Percentiles rank a stretch among this genome's conserved stretches.
Evolutionary conservation across 2,329 filamentous ascomycete species (phyloP).

Genomic region (Cryphonectria carpinicola): DNA sequence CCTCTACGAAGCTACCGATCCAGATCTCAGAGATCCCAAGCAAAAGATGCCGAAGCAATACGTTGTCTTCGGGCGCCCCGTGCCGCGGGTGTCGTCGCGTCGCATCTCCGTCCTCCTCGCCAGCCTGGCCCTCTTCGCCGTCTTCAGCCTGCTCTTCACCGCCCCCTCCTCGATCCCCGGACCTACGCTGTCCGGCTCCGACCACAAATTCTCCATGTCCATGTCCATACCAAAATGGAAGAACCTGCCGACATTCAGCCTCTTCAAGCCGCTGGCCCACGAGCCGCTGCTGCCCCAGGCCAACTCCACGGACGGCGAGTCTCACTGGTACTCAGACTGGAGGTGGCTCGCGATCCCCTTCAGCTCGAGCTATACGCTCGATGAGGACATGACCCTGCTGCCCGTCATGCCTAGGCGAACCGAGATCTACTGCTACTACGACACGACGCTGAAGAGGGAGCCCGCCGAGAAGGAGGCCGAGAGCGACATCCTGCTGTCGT

Average conservation of each 20-base stretch:
- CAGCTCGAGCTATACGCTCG: slow-evolving; percentile 76
- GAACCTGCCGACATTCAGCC: slow-evolving; percentile 56
- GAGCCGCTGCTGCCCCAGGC: slow-evolving; percentile 72
- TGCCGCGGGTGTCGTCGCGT: slow-evolving; percentile 56
- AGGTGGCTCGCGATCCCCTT: slow-evolving; percentile 86
- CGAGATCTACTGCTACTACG: slow-evolving; percentile 90
- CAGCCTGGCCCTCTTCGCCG: slow-evolving; percentile 55
- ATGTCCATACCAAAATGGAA: slow-evolving; percentile 47
- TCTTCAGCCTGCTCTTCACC: slow-evolving; percentile 57
- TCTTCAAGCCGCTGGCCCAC: slow-evolving; percentile 72
- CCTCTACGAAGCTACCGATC: not conserved
- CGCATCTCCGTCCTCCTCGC: slow-evolving; percentile 57
- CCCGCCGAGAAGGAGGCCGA: slow-evolving; percentile 71
- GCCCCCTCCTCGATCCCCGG: slow-evolving; percentile 53
- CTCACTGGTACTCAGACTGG: slow-evolving; percentile 86
- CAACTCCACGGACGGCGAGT: slow-evolving; percentile 77
- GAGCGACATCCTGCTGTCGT: slow-evolving; percentile 77
- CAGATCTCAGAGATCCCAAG: slow-evolving; percentile 13
- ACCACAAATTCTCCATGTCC: slow-evolving; percentile 46
- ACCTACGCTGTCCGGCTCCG: slow-evolving; percentile 53
- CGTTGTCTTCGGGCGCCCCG: slow-evolving; percentile 51
- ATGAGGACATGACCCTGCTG: slow-evolving; percentile 81
- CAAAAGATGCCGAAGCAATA: slow-evolving; percentile 50
- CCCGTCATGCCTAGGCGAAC: slow-evolving; percentile 74
- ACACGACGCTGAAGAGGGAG: slow-evolving; percentile 66